Evolutionary conservation across 78 protist species (phyloP), one percentile per base, ranked within the genome.

Genomic region (Emiliania huxleyi): DNA sequence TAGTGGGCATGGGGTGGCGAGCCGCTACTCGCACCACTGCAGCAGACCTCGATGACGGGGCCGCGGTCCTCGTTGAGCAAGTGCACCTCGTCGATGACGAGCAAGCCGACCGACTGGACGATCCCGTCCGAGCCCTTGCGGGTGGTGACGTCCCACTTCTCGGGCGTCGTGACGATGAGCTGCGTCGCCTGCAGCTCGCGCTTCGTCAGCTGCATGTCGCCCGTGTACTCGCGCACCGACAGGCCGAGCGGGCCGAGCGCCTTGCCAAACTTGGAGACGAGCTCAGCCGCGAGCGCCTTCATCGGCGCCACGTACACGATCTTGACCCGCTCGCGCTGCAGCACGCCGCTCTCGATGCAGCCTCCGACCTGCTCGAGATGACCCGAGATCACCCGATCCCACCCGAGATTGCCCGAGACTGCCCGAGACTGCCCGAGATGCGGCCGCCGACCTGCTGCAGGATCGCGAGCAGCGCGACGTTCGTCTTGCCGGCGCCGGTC

Each of bases 141-240:
- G 23, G 99, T 98, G 49, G 98, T 85, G 26, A 99, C 99, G 89
- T 99, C 99, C 99, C 99, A 99, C 87, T 99, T 99, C 96, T 99
- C 99, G 22, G 99, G 99, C 40, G 99, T 99, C 0, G 98, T 97
- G 2, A 99, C 99, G 21, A 99, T 45, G 22, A 87, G 42, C 22
- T 91, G 91, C 83, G 94, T 90, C 33, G 26, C 81, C 85, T 0
- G 0, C 38, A 99, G 73, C 93, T 98, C 99, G 90, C 96, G 89
- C 91, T 96, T 96, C 44, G 99, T 96, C 45, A 99, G 94, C 83
- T 98, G 98, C 98, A 98, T 99, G 93, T 99, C 99, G 21, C 99
- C 99, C 38, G 99, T 99, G 49, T 98, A 79, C 94, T 99, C 99
- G 56, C 91, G 75, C 46, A 97, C 89, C 38, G 0, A 26, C 56